Evolutionary conservation across 2,329 filamentous ascomycete species (phyloP), one percentile per base, ranked within the genome.

Genomic region (Colletotrichum incanum): DNA sequence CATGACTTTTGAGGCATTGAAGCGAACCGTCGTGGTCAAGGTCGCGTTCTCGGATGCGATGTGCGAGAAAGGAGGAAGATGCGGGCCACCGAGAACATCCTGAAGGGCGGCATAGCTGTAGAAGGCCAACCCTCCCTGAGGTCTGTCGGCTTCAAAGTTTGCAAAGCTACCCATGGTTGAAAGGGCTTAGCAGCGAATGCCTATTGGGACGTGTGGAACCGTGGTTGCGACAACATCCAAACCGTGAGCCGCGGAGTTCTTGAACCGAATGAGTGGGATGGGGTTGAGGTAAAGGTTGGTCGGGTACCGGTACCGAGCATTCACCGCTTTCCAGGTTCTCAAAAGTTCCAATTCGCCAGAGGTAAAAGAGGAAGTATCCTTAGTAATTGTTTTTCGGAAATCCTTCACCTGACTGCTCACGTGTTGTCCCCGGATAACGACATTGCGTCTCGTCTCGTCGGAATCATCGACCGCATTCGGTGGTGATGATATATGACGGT

Each of bases 361-460:
- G 43, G 28, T 8, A 26, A 26, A 11, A 12, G 45, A 3, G 11
- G 18, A 28, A 4, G 28, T 26, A 41, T n/a, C 37, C 37, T 64
- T 68, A 58, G 43, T 58, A 61, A 68, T 41, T n/a, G 26, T 55
- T 55, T 58, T 47, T 39, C 31, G 23, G 23, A 43, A 58, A 52
- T 54, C 45, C 65, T 72, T 47, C 65, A 68, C 65, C 65, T 68
- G 69, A 72, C 65, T 67, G 41, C 31, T 72, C 69, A 72, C 69
- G 69, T 72, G 69, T 20, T 31, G 39, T 60, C 52, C 34, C 41
- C 45, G 65, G 26, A 41, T 63, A 54, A 63, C 65, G 6, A 31
- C 45, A 54, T 47, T 28, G 26, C 50, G 52, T 68, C 16, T 23
- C 54, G 31, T 54, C 20, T 63, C 16, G 43, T 37, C 49, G 34